These are phyloP conservation scores for Backusella circina DNA, from an alignment of 192 early-diverging fungal species.

Conservation along the genomic window DNA sequence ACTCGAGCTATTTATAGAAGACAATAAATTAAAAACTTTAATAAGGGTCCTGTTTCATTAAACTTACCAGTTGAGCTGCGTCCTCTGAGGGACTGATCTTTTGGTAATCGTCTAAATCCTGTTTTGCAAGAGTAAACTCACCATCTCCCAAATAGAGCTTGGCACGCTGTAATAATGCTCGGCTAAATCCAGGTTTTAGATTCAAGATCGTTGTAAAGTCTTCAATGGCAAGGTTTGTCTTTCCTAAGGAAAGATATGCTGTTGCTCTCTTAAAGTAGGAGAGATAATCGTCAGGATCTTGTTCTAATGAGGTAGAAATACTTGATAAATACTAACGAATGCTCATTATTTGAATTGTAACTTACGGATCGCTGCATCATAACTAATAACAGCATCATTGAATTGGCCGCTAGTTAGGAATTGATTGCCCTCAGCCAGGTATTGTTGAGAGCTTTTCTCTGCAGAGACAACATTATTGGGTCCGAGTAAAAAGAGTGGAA, in stretches of 20 bases:
- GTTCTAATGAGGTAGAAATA: constrained; percentile 31
- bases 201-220: constrained; percentile 81
- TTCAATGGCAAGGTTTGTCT: constrained; percentile 64
- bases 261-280: constrained; percentile 86
- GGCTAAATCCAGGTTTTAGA: constrained; percentile 78
- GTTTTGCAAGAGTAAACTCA: constrained; percentile 55
- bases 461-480: background rate
- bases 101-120: constrained; percentile 52
- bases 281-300: constrained; percentile 79
- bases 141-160: constrained; percentile 67
- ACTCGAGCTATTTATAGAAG: constrained; percentile 25
- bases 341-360: background rate
- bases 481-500: constrained; percentile 16
- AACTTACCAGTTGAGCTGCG: constrained; percentile 6
- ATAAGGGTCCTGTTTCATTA: no score
- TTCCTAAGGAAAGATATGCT: constrained; percentile 72
- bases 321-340: background rate
- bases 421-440: constrained; percentile 38
- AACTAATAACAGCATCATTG: constrained; percentile 59
- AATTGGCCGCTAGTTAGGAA: constrained; percentile 38
- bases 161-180: constrained; percentile 73
- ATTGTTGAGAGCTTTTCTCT: constrained; percentile 37
- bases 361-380: constrained; percentile 63
- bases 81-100: background rate
- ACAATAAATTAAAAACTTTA: no score